Evolutionary conservation across 2,329 filamentous ascomycete genomes (phyloP), one percentile per base, ranked within the genome.

Genomic region (Fonsecaea pedrosoi): DNA sequence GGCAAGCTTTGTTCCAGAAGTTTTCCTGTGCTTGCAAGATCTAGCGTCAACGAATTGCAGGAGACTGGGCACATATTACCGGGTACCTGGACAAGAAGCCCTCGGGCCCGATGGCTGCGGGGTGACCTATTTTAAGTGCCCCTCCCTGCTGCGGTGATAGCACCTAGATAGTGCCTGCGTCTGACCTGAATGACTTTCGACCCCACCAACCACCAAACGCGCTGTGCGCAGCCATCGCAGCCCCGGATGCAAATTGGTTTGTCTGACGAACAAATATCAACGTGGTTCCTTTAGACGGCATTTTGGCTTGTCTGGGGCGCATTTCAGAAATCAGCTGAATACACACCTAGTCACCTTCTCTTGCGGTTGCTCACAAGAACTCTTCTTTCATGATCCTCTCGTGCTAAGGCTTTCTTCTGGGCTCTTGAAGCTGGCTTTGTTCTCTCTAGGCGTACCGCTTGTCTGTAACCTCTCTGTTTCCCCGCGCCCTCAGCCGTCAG

Each of bases 311-410:
- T 21, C 45, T 25, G 58, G 9, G 7, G 18, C 48, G 59, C 48
- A 30, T 48, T 32, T 61, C 45, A 25, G 37, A 34, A 57, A 40
- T 40, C 59, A 61, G 59, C 59, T 61, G 59, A 61, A 61, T 38
- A 61, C 21, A 54, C 59, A 54, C 45, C 25, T 61, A 53, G 32
- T 38, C 45, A 40, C 38, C 48, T 25, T 50, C 45, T 50, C 18
- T 50, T 25, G 45, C 18, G 10, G 18, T 13, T 25, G 18, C 45
- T 25, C 45, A 25, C 18, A 50, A 50, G 18, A 21, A 15, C 48
- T 37, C 9, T 30, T 53, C 32, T 61, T 50, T 21, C 13, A 54
- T 37, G 53, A 55, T 18, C 8, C 2, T 55, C 53, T 37, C 53
- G 8, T 37, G n/a, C 12, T 8, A 30, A 55, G 53, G 18, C 53